These are phyloP conservation scores for Porcisia hertigi DNA, from an alignment of 208 protist genomes.

Conservation along the genomic window DNA sequence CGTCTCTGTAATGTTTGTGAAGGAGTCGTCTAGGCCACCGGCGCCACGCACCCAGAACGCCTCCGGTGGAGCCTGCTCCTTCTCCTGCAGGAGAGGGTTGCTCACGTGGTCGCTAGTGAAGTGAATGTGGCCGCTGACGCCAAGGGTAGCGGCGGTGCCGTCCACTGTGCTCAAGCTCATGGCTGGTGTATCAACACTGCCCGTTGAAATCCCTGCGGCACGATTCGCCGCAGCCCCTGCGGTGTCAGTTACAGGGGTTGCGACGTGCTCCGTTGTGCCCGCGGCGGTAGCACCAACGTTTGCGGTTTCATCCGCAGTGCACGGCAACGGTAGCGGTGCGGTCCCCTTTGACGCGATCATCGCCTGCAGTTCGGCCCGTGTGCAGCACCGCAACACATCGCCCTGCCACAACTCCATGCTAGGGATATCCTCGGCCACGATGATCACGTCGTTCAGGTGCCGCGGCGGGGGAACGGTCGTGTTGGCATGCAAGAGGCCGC, in stretches of 20 bases:
- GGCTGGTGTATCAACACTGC: background rate
- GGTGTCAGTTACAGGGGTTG: background rate
- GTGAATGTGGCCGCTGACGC: slow-evolving; percentile 14
- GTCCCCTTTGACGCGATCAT: slow-evolving; percentile 11
- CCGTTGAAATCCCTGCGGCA: background rate
- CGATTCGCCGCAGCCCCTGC: background rate
- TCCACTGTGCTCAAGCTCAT: slow-evolving; percentile 7
- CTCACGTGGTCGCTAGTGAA: slow-evolving; percentile 45
- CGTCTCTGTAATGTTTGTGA: slow-evolving; percentile 34
- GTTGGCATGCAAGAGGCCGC: slow-evolving; percentile 57
- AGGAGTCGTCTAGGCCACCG: slow-evolving; percentile 46
- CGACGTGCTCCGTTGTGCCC: background rate
- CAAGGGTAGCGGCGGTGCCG: background rate
- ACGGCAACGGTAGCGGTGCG: slow-evolving; percentile 30
- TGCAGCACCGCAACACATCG: slow-evolving; percentile 76
- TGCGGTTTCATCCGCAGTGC: slow-evolving; percentile 2
- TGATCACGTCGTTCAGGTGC: slow-evolving; percentile 54
- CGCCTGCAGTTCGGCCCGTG: slow-evolving; percentile 37
- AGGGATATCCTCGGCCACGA: slow-evolving; percentile 68
- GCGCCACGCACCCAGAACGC: slow-evolving; percentile 69
- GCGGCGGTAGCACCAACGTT: background rate
- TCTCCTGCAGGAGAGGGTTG: slow-evolving; percentile 38
- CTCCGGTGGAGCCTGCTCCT: slow-evolving; percentile 30
- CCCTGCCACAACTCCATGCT: slow-evolving; percentile 61
- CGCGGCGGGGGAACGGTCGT: slow-evolving; percentile 40